Conservation (phyloP, 208 protist species). For the Porcisia deanei region DNA sequence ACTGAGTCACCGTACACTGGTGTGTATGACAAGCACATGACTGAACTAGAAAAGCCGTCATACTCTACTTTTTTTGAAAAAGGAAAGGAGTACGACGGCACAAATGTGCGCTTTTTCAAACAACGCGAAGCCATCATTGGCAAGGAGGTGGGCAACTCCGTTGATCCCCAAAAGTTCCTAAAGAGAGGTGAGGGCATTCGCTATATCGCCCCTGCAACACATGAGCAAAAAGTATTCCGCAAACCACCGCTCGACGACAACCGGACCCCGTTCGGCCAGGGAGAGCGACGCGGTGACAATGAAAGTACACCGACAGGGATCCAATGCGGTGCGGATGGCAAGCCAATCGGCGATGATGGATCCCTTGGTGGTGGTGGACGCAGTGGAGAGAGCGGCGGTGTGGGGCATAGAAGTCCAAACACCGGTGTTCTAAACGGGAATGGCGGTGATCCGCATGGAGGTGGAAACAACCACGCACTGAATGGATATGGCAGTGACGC, state of each 20-base stretch:
- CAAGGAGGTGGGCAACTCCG: slow-evolving; percentile 58
- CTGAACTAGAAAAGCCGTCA: slow-evolving; percentile 62
- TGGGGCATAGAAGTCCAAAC: neutral
- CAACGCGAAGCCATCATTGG: slow-evolving; percentile 83
- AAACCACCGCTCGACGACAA: slow-evolving; percentile 51
- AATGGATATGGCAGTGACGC: neutral
- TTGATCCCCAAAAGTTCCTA: slow-evolving; percentile 78
- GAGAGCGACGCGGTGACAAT: neutral
- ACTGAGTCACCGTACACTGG: slow-evolving; percentile 53
- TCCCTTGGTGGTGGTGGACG: neutral
- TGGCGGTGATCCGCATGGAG: too few relatives aligned
- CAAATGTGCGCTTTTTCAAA: slow-evolving; percentile 79
- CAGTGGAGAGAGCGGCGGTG: neutral
- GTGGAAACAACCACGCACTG: neutral
- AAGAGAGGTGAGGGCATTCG: slow-evolving; percentile 71
- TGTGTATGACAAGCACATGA: slow-evolving; percentile 68
- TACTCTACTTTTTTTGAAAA: slow-evolving; percentile 89
- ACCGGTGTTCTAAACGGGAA: neutral
- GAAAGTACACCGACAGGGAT: neutral
- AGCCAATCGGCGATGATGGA: neutral
- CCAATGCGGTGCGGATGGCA: slow-evolving; percentile 2
- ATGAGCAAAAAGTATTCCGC: slow-evolving; percentile 70
- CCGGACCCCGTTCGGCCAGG: slow-evolving; percentile 1
- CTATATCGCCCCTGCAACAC: slow-evolving; percentile 51
- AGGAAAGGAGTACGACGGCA: slow-evolving; percentile 84